Percentiles rank a stretch among this genome's conserved stretches.
These are phyloP conservation scores for Penicillium aurantiogriseum DNA, from an alignment of 2,329 filamentous ascomycete species.

Conservation along the genomic window DNA sequence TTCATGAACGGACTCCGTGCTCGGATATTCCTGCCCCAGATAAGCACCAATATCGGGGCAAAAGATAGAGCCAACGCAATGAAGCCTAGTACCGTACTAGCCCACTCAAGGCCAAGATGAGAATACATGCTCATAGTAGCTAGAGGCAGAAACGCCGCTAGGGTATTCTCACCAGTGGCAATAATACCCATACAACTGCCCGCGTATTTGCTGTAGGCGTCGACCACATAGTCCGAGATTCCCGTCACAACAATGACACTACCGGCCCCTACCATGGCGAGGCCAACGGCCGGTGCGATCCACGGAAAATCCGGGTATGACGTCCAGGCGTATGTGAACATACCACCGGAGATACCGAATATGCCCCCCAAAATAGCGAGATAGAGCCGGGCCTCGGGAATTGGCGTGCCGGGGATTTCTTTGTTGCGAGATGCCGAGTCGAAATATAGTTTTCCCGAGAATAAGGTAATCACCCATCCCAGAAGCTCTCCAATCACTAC, in stretches of 20 bases:
- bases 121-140: constrained; percentile 42
- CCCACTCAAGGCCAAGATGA: constrained; percentile 43
- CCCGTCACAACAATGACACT: constrained; percentile 47
- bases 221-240: constrained; percentile 50
- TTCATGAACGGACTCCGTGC: constrained; percentile 28
- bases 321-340: constrained; percentile 41
- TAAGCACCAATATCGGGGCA: constrained; percentile 40
- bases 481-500: constrained; percentile 45
- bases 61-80: constrained; percentile 37
- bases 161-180: constrained; percentile 45
- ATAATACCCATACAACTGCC: constrained; percentile 48
- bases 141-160: constrained; percentile 47
- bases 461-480: constrained; percentile 37
- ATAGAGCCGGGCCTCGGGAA: constrained; percentile 47
- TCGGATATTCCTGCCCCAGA: constrained; percentile 41
- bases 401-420: constrained; percentile 40
- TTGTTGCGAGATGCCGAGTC: constrained; percentile 37
- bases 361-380: constrained; percentile 38
- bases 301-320: constrained; percentile 33
- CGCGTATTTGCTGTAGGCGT: constrained; percentile 51
- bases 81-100: constrained; percentile 42
- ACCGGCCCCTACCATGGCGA: constrained; percentile 42
- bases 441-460: constrained; percentile 31
- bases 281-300: constrained; percentile 35
- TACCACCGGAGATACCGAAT: constrained; percentile 37